Base-by-base conservation (phyloP, 148 eudicot species). In the Suaeda aralocaspica region DNA sequence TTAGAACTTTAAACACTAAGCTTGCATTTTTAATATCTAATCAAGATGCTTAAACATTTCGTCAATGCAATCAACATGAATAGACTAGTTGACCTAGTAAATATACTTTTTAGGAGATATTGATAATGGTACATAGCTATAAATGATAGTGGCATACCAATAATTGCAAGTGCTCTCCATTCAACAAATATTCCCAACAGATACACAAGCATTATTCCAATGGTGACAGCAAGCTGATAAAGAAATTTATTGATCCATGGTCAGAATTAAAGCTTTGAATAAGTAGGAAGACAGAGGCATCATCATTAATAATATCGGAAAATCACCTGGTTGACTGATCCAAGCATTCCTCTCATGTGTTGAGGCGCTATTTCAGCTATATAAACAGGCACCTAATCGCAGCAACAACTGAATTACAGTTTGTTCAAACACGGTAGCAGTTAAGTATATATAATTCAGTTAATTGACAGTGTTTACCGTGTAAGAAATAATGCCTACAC, bases 361-460 rank as follows among this genome's bases (percentile, higher is more conserved):
- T 88, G 89, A 74, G 96, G 96, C 39, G 98, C 85, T 84, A 93
- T 90, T 74, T 93, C 98, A 29, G 96, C 92, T 53, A 93, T 90
- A 72, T 90, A 93, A 48, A 93, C 92, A 71, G 96, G 98, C 67
- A 89, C 95, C 98, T 93, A 34, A 63, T 45, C 36, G 70, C 42
- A 67, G 28, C 3, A 57, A 71, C 66, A 10, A 72, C 29, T 45
- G 41, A n/a, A 22, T 44, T 25, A 76, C 57, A 2, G 33, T 52
- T 34, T 33, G 33, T 24, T 53, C 44, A 45, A 61, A 28, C 65
- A 53, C 25, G 24, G 33, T 30, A 68, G 25, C 28, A 67, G 22
- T 18, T 21, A 60, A 48, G 41, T 9, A 9, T 0, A n/a, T 1
- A 34, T 30, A n/a, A 66, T 1, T 8, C 25, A 1, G 3, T 0